Evolutionary conservation across 331 rosid genomes (phyloP).

Genomic region (Acacia concinna): DNA sequence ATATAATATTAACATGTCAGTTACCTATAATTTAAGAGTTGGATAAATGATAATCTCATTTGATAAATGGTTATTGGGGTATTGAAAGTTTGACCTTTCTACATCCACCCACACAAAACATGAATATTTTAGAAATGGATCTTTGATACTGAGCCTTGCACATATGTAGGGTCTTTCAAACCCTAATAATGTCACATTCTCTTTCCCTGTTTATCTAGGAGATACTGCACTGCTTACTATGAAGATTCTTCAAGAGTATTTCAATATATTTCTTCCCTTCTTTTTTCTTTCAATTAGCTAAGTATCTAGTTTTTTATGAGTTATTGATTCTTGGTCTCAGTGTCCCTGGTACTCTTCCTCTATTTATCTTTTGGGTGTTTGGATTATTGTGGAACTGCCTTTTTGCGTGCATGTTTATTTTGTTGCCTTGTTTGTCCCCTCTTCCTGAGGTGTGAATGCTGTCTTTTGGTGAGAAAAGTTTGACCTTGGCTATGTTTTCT

Average conservation of each 20-base stretch:
- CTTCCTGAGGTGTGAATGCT: neutral
- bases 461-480: constrained; percentile 5
- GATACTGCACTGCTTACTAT: constrained; percentile 6
- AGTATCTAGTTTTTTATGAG: constrained; percentile 28
- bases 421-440: neutral
- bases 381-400: neutral
- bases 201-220: constrained; percentile 14
- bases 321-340: constrained; percentile 2
- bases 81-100: neutral
- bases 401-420: constrained; percentile 1
- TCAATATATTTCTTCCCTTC: constrained; percentile 22
- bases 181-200: constrained; percentile 5
- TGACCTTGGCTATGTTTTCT: constrained; percentile 3
- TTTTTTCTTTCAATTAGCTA: neutral
- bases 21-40: neutral
- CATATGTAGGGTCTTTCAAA: constrained; percentile 23
- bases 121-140: neutral
- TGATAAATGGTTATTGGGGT: constrained; percentile 12
- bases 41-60: constrained; percentile 23
- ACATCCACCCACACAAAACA: neutral
- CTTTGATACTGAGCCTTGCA: constrained; percentile 11
- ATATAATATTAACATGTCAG: constrained; percentile 11
- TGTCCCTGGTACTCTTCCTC: neutral
- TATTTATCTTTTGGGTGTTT: neutral
- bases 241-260: constrained; percentile 26